Conservation (phyloP, 2,329 filamentous ascomycete genomes). For the Plenodomus lindquistii region DNA sequence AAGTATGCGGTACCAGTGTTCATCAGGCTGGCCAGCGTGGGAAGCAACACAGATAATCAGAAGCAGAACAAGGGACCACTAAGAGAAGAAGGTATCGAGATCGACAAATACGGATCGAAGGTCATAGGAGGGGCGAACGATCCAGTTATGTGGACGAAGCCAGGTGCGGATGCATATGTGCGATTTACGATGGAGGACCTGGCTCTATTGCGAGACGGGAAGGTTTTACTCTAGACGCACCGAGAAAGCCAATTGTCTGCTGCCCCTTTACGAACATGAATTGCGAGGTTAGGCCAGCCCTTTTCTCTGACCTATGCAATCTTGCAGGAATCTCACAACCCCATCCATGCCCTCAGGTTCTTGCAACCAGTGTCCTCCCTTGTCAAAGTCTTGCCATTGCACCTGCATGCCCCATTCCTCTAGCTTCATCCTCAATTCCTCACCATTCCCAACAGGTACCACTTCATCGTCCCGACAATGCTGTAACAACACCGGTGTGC, state of each 20-base stretch:
- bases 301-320: background rate
- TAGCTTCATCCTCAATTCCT: constrained; percentile 42
- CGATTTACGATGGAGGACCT: constrained; percentile 24
- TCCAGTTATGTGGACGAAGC: constrained; percentile 33
- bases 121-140: constrained; percentile 27
- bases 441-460: constrained; percentile 45
- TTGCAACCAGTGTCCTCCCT: constrained; percentile 53
- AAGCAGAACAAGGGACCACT: constrained; percentile 77
- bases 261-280: background rate
- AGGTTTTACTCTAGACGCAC: constrained; percentile 11
- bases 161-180: constrained; percentile 28
- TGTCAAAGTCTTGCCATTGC: constrained; percentile 46
- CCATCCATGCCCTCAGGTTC: constrained; percentile 55
- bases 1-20: constrained; percentile 76
- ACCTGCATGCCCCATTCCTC: constrained; percentile 41
- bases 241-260: background rate
- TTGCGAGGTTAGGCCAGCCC: no score
- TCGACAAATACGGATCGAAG: constrained; percentile 42
- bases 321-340: constrained; percentile 32
- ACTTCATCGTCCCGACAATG: constrained; percentile 49
- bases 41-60: constrained; percentile 70
- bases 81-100: constrained; percentile 67
- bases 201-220: constrained; percentile 21
- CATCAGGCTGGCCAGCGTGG: constrained; percentile 62
- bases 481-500: constrained; percentile 50